Conservation (phyloP, 768 basidiomycete species). For the Paxillus involutus region DNA sequence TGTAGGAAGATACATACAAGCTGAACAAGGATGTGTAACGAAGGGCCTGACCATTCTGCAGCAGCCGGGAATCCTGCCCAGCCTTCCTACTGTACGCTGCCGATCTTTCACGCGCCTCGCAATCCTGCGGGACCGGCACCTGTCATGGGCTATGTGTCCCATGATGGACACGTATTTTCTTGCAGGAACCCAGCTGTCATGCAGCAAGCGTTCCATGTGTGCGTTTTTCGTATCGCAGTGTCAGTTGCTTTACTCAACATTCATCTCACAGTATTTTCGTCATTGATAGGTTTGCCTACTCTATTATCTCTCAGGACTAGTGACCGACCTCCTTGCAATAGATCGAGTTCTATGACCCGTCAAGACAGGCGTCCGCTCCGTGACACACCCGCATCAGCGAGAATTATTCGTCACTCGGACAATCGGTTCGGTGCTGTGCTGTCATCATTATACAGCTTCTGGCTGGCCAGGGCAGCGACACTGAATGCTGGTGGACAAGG, state of each 20-base stretch:
- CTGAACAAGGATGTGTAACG: too few relatives aligned
- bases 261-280: slow-evolving; percentile 24
- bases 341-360: slow-evolving; percentile 46
- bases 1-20: too few relatives aligned
- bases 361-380: slow-evolving; percentile 40
- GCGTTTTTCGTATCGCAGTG: slow-evolving; percentile 28
- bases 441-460: slow-evolving; percentile 50
- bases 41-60: slow-evolving; percentile 8
- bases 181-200: slow-evolving; percentile 50
- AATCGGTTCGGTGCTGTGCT: slow-evolving; percentile 54
- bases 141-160: slow-evolving; percentile 42
- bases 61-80: slow-evolving; percentile 34
- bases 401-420: slow-evolving; percentile 32
- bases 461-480: slow-evolving; percentile 44
- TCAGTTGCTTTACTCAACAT: too few relatives aligned
- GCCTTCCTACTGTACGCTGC: slow-evolving; percentile 51
- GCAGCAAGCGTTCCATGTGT: slow-evolving; percentile 57
- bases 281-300: neutral
- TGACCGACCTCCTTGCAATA: slow-evolving; percentile 7
- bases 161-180: slow-evolving; percentile 49
- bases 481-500: neutral
- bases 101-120: slow-evolving; percentile 45
- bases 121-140: slow-evolving; percentile 42
- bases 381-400: slow-evolving; percentile 34
- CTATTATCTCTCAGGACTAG: too few relatives aligned